phyloP scores from a whole-genome alignment of 805 yeast genomes.

The Yamadazyma insecticola region DNA sequence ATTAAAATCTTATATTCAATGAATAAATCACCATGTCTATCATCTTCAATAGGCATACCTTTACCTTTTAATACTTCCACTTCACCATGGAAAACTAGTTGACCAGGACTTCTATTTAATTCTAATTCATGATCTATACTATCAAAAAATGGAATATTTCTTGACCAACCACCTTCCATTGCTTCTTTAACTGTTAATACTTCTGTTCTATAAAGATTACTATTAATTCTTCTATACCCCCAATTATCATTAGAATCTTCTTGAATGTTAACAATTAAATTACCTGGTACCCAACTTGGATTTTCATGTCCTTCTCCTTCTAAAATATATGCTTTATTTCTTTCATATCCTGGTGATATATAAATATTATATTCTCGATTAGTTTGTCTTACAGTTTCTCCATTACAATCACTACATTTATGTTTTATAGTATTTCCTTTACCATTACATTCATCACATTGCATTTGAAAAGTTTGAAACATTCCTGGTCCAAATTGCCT shows the following conservation, averaged over 20 bases:
- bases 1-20: conserved; percentile 46
- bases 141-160: conserved; percentile 66
- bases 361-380: conserved; percentile 55
- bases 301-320: conserved; percentile 78
- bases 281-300: conserved; percentile 83
- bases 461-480: conserved; percentile 77
- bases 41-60: conserved; percentile 74
- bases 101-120: conserved; percentile 49
- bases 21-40: conserved; percentile 40
- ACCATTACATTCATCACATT: conserved; percentile 80
- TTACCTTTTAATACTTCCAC: conserved; percentile 65
- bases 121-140: conserved; percentile 42
- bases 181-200: conserved; percentile 71
- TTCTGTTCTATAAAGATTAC: conserved; percentile 76
- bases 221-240: conserved; percentile 83
- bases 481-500: conserved; percentile 86
- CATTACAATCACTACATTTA: conserved; percentile 67
- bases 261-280: conserved; percentile 55
- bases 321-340: conserved; percentile 54
- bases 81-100: conserved; percentile 58
- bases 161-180: conserved; percentile 71
- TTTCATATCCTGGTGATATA: conserved; percentile 65
- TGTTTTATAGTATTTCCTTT: conserved; percentile 62
- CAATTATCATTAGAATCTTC: conserved; percentile 57
- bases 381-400: conserved; percentile 58